These are phyloP conservation scores for Xanthoconium stramineum DNA, from an alignment of 768 basidiomycete species.

Conservation along the genomic window DNA sequence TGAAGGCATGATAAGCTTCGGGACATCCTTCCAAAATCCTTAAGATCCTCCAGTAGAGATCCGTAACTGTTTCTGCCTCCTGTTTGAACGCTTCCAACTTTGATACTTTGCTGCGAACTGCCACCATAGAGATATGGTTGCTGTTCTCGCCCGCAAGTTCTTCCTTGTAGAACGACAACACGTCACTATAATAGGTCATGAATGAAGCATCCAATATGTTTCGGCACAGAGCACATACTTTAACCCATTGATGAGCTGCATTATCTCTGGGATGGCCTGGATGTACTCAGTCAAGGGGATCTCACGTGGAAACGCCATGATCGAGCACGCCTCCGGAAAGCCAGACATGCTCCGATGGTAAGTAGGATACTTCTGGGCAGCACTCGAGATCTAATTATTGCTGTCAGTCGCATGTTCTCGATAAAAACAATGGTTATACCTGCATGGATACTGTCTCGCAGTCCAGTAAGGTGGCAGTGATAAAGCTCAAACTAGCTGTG, in stretches of 20 bases:
- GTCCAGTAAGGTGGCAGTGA: background rate
- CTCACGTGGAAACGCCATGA: slow-evolving; percentile 35
- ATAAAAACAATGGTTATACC: slow-evolving; percentile 20
- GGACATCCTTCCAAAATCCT: slow-evolving; percentile 22
- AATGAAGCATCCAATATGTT: background rate
- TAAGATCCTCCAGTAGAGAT: slow-evolving; percentile 21
- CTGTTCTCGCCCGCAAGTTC: slow-evolving; percentile 33
- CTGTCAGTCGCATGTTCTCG: background rate
- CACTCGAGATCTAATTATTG: background rate
- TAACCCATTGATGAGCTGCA: slow-evolving; percentile 29
- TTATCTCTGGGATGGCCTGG: slow-evolving; percentile 38
- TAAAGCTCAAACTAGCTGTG: slow-evolving; percentile 23
- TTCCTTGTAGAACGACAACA: slow-evolving; percentile 43
- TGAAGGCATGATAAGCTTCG: slow-evolving; percentile 18
- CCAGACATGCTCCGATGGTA: slow-evolving; percentile 33
- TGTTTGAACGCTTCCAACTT: slow-evolving; percentile 27
- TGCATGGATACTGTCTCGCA: slow-evolving; percentile 1
- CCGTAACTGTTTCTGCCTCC: slow-evolving; percentile 25
- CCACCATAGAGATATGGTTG: slow-evolving; percentile 35
- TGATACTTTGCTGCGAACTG: slow-evolving; percentile 18
- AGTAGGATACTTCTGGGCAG: background rate
- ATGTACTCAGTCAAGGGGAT: slow-evolving; percentile 33
- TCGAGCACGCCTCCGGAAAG: slow-evolving; percentile 32
- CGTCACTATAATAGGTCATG: slow-evolving; percentile 28
- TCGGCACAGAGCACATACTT: slow-evolving; percentile 32